Evolutionary conservation across 2,329 filamentous ascomycete genomes (phyloP), one percentile per base, ranked within the genome.

Genomic region (Sporothrix humicola): DNA sequence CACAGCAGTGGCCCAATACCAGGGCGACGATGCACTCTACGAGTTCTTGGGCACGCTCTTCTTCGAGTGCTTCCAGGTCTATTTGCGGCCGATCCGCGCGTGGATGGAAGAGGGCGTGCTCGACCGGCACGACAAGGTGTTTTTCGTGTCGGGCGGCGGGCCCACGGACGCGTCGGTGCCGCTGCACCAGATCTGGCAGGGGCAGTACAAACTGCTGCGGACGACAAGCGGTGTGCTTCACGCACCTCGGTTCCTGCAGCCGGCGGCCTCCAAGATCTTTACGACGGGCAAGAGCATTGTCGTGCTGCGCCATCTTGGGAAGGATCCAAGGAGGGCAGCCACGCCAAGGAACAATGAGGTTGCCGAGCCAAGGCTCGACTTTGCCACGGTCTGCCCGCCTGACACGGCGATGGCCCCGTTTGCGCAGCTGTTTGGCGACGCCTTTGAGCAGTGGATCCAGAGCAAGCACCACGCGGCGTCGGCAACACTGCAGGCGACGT

Each of bases 61-160:
- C 79, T 90, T 96, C 72, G 87, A 92, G 63, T 97, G 93, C 79
- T 92, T 98, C 74, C 88, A 90, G 73, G 90, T 93, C 1, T 98
- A 97, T 80, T 85, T 97, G 52, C 90, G 90, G 54, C 93, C 94
- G 0, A 91, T 98, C 61, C 87, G 91, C 50, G 83, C 86, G 17
- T 98, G 95, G 95, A 95, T 97, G 90, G 90, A 93, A 77, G 87
- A 89, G 52, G 95, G 95, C 0, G 88, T 90, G 72, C 82, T 97
- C 3, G 84, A 88, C 1, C 82, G 87, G 0, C 86, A 86, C 1
- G 90, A 94, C 76, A 89, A 89, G 75, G 87, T 89, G 0, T 96
- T 97, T 79, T 97, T 97, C 78, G 87, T 97, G 5, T 87, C 87
- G 2, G 87, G 91, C 73, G 84, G 66, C 48, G 46, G 26, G 12